Evolutionary conservation across 306 rosid species (phyloP), one percentile per base, ranked within the genome.

Genomic region (Dalbergia cultrata): DNA sequence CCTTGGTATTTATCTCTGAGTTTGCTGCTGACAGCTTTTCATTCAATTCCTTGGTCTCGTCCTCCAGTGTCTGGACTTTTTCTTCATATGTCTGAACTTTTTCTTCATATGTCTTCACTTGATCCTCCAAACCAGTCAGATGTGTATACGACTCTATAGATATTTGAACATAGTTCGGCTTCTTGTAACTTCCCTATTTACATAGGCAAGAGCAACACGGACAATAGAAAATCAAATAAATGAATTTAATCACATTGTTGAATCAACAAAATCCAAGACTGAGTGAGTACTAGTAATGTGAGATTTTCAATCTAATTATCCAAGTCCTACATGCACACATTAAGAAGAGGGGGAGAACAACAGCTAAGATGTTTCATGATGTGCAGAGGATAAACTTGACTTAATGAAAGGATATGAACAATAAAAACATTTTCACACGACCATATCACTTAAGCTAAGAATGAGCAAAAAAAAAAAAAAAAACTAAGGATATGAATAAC

Each of bases 101-200:
- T 67, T 89, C 97, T 76, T 93, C 98, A 62, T 82, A 85, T 50
- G 88, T 77, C 89, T 89, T 93, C 78, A 93, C 94, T 87, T 92
- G 90, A 70, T 96, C 97, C 84, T 96, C 99, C 91, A 96, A 82
- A 66, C 97, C 77, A 52, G 85, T 88, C 71, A 96, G 86, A 92
- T 93, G 97, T 2, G 98, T 78, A 85, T 96, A 96, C 59, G 97
- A 89, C 88, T 96, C 99, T 64, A 96, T 97, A 22, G 98, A 93
- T 78, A 96, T 90, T 86, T 96, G 98, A 57, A 96, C 97, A 73
- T 87, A 93, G 76, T 87, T 93, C 1, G 97, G 97, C 83, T 96
- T 96, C 86, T 90, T 90, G 89, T 88, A 89, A 18, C 66, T 85
- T 35, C 88, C 94, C 98, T 92, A 91, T 56, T 82, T 22, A 8